Conservation (phyloP, 2,329 filamentous ascomycete species). For the Zymoseptoria tritici region DNA sequence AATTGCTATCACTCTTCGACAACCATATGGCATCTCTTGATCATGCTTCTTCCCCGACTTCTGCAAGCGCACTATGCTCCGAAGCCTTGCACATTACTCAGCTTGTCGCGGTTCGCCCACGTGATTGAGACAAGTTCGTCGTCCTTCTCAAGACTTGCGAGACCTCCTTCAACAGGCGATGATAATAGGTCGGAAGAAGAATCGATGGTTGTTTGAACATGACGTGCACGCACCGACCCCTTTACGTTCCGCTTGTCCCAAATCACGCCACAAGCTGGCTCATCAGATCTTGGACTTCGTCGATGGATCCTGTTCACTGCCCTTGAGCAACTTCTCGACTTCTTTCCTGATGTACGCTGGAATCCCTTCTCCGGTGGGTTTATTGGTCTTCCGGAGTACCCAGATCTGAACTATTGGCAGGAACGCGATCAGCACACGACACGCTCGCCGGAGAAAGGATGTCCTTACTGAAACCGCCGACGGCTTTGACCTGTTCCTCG, state of each 20-base stretch:
- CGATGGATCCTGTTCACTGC: conserved; percentile 20
- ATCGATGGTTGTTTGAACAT: too few species aligned
- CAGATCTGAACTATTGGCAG: conserved; percentile 15
- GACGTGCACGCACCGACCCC: too few species aligned
- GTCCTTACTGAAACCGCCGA: conserved; percentile 11
- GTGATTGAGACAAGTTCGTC: too few species aligned
- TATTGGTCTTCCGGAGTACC: conserved; percentile 56
- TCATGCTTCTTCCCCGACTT: too few species aligned
- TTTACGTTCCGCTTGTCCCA: not conserved
- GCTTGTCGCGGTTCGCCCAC: too few species aligned
- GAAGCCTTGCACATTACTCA: too few species aligned
- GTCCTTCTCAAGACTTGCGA: too few species aligned
- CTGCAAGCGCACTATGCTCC: too few species aligned
- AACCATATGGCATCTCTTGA: too few species aligned
- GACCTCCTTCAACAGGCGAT: too few species aligned
- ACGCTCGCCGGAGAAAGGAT: not conserved
- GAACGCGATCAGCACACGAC: not conserved
- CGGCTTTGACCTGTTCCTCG: conserved; percentile 63
- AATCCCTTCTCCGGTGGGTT: conserved; percentile 62
- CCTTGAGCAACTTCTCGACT: conserved; percentile 25
- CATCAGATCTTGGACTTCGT: conserved; percentile 16
- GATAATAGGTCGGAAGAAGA: too few species aligned
- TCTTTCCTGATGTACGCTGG: conserved; percentile 46
- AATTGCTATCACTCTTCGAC: too few species aligned
- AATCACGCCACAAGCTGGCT: not conserved